These are phyloP conservation scores for Peronospora belbahrii DNA, from an alignment of 352 stramenopile species.

Conservation along the genomic window DNA sequence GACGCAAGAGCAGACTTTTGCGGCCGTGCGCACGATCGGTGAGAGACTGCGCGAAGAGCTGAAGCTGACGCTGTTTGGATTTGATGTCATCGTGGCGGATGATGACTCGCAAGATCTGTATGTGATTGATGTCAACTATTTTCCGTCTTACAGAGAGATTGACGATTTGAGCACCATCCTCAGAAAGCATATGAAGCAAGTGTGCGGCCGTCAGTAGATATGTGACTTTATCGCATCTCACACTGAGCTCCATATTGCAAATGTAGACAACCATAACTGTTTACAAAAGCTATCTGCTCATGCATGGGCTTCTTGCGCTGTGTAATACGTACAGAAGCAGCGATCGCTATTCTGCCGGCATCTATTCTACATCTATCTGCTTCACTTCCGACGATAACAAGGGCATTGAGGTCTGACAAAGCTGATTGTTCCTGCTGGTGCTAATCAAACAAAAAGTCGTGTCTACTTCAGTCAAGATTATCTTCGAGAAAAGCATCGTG, in stretches of 20 bases:
- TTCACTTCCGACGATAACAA: too few species aligned
- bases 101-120: constrained; percentile 38
- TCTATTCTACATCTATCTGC: too few species aligned
- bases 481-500: too few species aligned
- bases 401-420: too few species aligned
- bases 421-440: too few species aligned
- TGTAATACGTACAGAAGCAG: too few species aligned
- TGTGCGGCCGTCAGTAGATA: constrained; percentile 23
- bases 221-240: not conserved
- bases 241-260: constrained; percentile 3
- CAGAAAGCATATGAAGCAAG: constrained; percentile 48
- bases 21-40: constrained; percentile 49
- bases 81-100: constrained; percentile 77
- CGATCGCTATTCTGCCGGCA: too few species aligned
- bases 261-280: constrained; percentile 9
- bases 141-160: constrained; percentile 81
- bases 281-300: not conserved
- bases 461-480: too few species aligned
- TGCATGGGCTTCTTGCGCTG: too few species aligned
- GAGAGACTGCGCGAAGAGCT: constrained; percentile 52
- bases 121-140: constrained; percentile 87
- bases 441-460: too few species aligned
- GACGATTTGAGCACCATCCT: constrained; percentile 53
- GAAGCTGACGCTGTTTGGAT: constrained; percentile 71
- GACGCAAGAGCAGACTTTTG: constrained; percentile 49